phyloP scores from a whole-genome alignment of 2,329 filamentous ascomycete species.

The Capronia coronata region DNA sequence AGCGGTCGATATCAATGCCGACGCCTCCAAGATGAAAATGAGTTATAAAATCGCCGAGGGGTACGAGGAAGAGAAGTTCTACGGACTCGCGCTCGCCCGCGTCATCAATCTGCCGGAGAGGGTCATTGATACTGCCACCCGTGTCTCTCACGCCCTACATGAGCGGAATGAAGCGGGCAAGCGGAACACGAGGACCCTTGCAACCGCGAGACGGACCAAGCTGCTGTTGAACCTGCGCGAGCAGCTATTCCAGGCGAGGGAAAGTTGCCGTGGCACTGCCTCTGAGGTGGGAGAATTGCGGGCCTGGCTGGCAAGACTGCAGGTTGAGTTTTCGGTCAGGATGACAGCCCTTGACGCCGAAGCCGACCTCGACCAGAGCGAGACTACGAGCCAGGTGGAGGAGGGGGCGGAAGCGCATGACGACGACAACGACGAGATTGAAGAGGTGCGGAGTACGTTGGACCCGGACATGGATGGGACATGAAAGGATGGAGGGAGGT shows the following conservation, averaged over 20 bases:
- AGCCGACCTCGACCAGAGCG: background rate
- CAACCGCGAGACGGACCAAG: constrained; percentile 60
- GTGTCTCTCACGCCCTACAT: constrained; percentile 58
- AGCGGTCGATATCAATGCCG: constrained; percentile 56
- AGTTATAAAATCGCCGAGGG: constrained; percentile 76
- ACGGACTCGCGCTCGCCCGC: constrained; percentile 75
- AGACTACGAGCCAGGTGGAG: background rate
- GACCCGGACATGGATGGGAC: background rate
- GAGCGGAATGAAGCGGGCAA: constrained; percentile 53
- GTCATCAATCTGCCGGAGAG: constrained; percentile 63
- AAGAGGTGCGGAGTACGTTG: background rate
- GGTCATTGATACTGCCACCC: constrained; percentile 62
- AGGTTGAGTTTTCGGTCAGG: constrained; percentile 64
- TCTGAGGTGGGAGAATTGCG: constrained; percentile 54
- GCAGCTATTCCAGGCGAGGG: constrained; percentile 60
- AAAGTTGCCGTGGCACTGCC: constrained; percentile 1
- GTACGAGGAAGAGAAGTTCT: constrained; percentile 62
- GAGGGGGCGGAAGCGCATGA: background rate
- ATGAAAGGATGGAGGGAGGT: background rate
- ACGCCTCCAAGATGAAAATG: constrained; percentile 61
- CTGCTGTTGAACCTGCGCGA: constrained; percentile 67
- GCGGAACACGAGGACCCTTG: constrained; percentile 52
- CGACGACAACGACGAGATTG: background rate
- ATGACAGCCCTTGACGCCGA: constrained; percentile 61
- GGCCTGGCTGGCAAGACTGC: constrained; percentile 59